Evolutionary conservation across 305 asterid genomes (phyloP).

Genomic region (Lippia alba): DNA sequence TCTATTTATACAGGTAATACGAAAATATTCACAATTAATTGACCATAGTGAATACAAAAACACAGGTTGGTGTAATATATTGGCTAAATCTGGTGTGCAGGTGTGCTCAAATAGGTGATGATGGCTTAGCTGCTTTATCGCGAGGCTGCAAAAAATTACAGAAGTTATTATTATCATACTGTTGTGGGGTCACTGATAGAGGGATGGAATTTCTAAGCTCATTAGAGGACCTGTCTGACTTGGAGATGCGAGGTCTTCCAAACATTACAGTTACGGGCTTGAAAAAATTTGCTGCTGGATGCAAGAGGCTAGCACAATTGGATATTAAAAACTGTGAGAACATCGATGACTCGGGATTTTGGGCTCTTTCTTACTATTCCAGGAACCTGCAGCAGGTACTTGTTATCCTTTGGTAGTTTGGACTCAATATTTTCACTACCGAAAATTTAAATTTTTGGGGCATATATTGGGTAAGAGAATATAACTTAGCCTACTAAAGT

Average conservation of each 20-base stretch:
- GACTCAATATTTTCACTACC: neutral
- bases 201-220: slow-evolving; percentile 58
- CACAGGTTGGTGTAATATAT: slow-evolving; percentile 12
- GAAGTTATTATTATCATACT: slow-evolving; percentile 68
- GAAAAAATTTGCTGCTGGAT: slow-evolving; percentile 62
- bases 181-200: slow-evolving; percentile 53
- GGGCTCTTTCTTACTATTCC: slow-evolving; percentile 67
- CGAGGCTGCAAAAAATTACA: slow-evolving; percentile 62
- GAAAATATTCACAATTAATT: neutral
- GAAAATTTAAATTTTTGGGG: no score
- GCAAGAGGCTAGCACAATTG: slow-evolving; percentile 65
- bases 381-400: slow-evolving; percentile 72
- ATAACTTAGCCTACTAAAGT: no score
- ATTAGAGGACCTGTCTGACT: slow-evolving; percentile 51
- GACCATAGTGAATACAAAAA: slow-evolving; percentile 1
- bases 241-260: slow-evolving; percentile 61
- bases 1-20: slow-evolving; percentile 71
- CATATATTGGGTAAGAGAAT: no score
- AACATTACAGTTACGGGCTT: slow-evolving; percentile 62
- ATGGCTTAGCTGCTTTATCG: slow-evolving; percentile 59
- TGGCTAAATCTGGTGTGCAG: slow-evolving; percentile 39
- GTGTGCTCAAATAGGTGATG: slow-evolving; percentile 66
- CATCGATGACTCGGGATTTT: slow-evolving; percentile 65
- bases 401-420: neutral
- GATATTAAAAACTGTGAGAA: slow-evolving; percentile 63